phyloP scores from a whole-genome alignment of 75 land plant genomes.

The Cupressus sempervirens region DNA sequence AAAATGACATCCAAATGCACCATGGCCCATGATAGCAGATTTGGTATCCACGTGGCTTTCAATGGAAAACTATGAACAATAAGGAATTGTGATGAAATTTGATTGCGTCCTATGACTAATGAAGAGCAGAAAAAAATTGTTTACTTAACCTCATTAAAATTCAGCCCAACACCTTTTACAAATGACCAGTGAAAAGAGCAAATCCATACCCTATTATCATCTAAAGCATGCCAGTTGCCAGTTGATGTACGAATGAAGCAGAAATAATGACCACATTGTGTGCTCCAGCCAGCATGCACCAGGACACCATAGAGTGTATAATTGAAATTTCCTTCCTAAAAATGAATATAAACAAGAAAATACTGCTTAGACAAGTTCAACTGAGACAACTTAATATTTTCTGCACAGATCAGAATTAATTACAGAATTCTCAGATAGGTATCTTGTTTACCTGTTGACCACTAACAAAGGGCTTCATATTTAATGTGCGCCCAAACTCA shows the following conservation, averaged over 20 bases:
- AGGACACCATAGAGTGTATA: background rate
- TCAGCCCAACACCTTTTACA: background rate
- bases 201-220: conserved; percentile 82
- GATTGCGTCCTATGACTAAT: background rate
- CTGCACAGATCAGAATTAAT: background rate
- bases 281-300: conserved; percentile 80
- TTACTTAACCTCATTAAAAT: background rate
- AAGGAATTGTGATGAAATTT: background rate
- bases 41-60: background rate
- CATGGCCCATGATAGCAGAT: background rate
- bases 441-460: conserved; percentile 55
- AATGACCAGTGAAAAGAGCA: background rate
- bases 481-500: conserved; percentile 59
- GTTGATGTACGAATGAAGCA: conserved; percentile 83
- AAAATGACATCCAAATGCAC: background rate
- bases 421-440: background rate
- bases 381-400: background rate
- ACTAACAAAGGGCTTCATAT: conserved; percentile 84
- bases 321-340: conserved; percentile 55
- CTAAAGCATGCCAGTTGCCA: conserved; percentile 80
- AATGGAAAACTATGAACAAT: background rate
- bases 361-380: background rate
- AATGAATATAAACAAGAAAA: conserved; percentile 1
- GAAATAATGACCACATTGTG: conserved; percentile 88
- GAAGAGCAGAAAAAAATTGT: background rate